Percentiles rank a stretch among this genome's conserved stretches.
These are phyloP conservation scores for Alopecurus myosuroides DNA, from an alignment of 176 grass and related monocot species.

Conservation along the genomic window DNA sequence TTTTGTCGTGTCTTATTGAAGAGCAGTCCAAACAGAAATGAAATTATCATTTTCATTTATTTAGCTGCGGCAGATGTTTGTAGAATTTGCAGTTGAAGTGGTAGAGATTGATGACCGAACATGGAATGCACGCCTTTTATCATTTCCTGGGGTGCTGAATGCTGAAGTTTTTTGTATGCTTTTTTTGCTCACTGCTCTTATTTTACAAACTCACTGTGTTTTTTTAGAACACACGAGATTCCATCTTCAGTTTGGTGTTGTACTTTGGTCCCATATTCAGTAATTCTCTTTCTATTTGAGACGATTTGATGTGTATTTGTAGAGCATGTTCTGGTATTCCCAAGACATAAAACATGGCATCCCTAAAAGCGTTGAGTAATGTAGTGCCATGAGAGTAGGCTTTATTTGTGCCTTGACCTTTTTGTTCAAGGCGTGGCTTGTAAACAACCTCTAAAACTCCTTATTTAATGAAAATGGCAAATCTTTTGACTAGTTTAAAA, in stretches of 20 bases:
- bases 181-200: not conserved
- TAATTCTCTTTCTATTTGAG: not conserved
- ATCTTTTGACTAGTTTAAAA: no score
- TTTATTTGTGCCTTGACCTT: no score
- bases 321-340: slow-evolving; percentile 56
- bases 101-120: not conserved
- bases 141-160: not conserved
- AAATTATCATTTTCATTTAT: not conserved
- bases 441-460: no score
- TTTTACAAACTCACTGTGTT: not conserved
- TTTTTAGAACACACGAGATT: not conserved
- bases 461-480: no score
- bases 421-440: no score
- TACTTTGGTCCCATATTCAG: not conserved
- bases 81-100: not conserved
- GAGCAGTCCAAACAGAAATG: not conserved
- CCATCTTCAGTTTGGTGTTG: not conserved
- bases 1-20: not conserved
- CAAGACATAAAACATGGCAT: slow-evolving; percentile 60
- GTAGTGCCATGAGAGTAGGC: no score
- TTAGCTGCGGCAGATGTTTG: not conserved
- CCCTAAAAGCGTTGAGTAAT: slow-evolving; percentile 87
- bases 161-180: not conserved
- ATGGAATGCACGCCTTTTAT: not conserved
- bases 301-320: slow-evolving; percentile 15